Conservation (phyloP, 2,329 filamentous ascomycete species). For the Triangularia setosa region DNA sequence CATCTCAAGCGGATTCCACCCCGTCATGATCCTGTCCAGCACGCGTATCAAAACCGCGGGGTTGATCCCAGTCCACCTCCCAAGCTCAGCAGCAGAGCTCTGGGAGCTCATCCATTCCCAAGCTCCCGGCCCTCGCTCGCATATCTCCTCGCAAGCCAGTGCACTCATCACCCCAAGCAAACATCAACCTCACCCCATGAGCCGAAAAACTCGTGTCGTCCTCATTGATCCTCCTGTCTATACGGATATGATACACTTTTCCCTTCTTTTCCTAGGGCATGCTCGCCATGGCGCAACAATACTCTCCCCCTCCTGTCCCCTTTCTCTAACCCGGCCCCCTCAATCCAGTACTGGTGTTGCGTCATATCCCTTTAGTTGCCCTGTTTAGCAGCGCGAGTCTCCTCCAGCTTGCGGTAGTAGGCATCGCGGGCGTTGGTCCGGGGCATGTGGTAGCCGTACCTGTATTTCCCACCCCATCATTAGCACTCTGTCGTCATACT, state of each 20-base stretch:
- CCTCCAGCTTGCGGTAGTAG: slow-evolving; percentile 57
- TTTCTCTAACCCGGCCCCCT: no score
- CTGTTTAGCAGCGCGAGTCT: slow-evolving; percentile 44
- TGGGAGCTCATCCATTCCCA: background rate
- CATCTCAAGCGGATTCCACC: slow-evolving; percentile 25
- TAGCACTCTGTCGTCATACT: background rate
- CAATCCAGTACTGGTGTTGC: background rate
- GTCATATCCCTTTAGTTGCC: slow-evolving; percentile 10
- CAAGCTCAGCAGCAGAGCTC: background rate
- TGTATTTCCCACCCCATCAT: slow-evolving; percentile 27
- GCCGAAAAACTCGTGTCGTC: slow-evolving; percentile 19
- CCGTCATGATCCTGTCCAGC: background rate
- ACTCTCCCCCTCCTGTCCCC: background rate
- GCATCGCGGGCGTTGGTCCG: slow-evolving; percentile 55
- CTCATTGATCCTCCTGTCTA: slow-evolving; percentile 17
- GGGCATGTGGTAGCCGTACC: slow-evolving; percentile 61
- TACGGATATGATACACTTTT: slow-evolving; percentile 17
- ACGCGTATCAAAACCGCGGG: background rate
- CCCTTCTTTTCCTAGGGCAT: background rate
- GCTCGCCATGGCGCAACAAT: background rate
- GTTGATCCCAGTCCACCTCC: background rate
- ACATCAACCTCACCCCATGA: no score
- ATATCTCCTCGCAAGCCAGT: background rate
- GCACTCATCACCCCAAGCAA: slow-evolving; percentile 4
- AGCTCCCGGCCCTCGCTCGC: background rate